Base-by-base conservation (phyloP, 169 alveolate genomes). In the Plasmodium reichenowi region DNA sequence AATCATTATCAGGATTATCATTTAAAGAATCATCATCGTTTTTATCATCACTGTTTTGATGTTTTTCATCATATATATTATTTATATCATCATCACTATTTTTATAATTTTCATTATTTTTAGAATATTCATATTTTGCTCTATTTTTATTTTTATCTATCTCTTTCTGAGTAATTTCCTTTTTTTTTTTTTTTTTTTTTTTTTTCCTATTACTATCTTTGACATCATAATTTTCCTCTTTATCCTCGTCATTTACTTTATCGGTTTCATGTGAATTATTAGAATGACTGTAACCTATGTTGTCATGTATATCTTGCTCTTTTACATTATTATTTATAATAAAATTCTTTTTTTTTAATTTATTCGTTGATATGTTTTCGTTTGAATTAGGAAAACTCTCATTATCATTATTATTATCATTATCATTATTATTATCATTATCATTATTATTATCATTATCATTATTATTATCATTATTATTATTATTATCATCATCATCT, bases 101-200 rank as follows among this genome's bases (percentile, higher is more conserved):
- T 50, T 24, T 24, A 3, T 60, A 17, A 62, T 50, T 13, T 12
- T 59, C 26, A 10, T 22, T 62, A 20, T 62, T 43, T 17, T 72
- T 12, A 29, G 26, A 24, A 45, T 13, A 15, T 80, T 80, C 43
- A 54, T 43, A 15, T 67, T 66, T 38, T 67, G 24, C 10, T 8
- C 29, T 9, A 17, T 80, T 66, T 0, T 78, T 17, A 12, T 63
- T 22, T 32, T 26, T 38, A 17, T 71, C 64, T 59, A 52, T 45
- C 47, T 78, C 54, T 70, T 9, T n/a, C 58, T 8, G 12, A 50
- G 48, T 0, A 13, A 20, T 45, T 32, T 22, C 52, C 50, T 66
- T 48, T 8, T 68, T 47, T 24, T 68, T 43, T 76, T 78, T 68
- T 45, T 67, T 64, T 45, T 75, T 74, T 60, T 74, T 58, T 74